Evolutionary conservation across 2,329 filamentous ascomycete species (phyloP).

Genomic region (Neopestalotiopsis clavispora): DNA sequence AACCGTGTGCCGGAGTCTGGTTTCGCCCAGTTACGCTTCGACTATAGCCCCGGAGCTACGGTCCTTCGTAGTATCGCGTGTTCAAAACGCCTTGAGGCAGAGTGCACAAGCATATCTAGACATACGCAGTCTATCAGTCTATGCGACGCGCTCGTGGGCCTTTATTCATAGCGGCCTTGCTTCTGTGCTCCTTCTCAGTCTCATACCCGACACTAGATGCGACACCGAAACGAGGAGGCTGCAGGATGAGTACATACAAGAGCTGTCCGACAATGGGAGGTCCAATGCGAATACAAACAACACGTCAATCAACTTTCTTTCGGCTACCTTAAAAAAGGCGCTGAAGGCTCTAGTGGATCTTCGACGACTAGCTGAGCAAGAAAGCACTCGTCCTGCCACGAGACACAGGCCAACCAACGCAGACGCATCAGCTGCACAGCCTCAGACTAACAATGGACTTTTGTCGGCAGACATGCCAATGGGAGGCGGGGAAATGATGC

Average conservation of each 20-base stretch:
- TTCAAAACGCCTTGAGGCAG: neutral
- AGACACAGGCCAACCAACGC: neutral
- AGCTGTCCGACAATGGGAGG: neutral
- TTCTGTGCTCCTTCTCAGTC: neutral
- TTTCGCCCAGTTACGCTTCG: neutral
- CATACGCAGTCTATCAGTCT: neutral
- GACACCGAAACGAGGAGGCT: neutral
- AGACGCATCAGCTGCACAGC: neutral
- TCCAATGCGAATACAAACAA: neutral
- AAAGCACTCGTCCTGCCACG: neutral
- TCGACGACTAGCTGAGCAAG: neutral
- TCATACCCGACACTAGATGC: neutral
- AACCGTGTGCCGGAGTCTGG: neutral
- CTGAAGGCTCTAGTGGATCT: neutral
- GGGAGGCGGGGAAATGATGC: neutral
- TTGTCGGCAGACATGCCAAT: too few species aligned
- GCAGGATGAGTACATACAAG: neutral
- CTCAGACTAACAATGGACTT: neutral
- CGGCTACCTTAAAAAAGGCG: neutral
- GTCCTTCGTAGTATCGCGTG: neutral
- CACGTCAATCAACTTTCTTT: neutral
- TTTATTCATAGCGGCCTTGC: neutral
- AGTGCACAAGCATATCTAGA: conserved; percentile 1
- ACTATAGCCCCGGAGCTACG: neutral
- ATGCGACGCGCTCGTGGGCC: neutral